Base-by-base conservation (phyloP, 495 filamentous ascomycete species). In the Talaromyces nanjingensis region DNA sequence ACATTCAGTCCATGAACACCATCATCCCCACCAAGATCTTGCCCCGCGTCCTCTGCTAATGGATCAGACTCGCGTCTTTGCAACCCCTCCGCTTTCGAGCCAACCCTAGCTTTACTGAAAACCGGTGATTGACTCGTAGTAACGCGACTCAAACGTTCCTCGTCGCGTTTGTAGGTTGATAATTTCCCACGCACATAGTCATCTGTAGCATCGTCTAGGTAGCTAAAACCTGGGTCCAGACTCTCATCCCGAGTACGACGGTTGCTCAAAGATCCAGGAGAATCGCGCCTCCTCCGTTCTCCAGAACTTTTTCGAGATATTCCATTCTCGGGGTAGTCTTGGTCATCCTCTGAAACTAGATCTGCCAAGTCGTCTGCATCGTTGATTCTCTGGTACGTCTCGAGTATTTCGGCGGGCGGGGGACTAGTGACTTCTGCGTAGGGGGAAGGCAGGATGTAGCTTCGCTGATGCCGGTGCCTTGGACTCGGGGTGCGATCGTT, bases 1-100 rank as follows among this genome's bases (percentile, higher is more conserved):
- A 83, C 63, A 39, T 84, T 84, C 39, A 87, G 62, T 2, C 81
- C 77, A 27, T 83, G 82, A 52, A 68, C 70, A 34, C 73, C 71
- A 31, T 73, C 67, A 70, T 78, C 62, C 63, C 72, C 68, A 66
- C 76, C 67, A 66, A 76, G 63, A 47, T 60, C 64, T 65, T 69
- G 60, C 60, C 25, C 65, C 65, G 60, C 60, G 39, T 22, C 60
- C 47, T 74, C 75, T 61, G 72, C 72, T 45, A 31, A 66, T 67
- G 56, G 56, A 37, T 52, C 63, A 60, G 18, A 65, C 16, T 79
- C 74, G n/a, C 80, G 80, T 63, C 78, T 70, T 60, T 78, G 77
- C 57, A 83, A 63, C 63, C 81, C 77, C 7, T 81, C 80, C 16
- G 80, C 73, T 7, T 76, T 80, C 34, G 81, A 70, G 8, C 76